phyloP scores from a whole-genome alignment of 768 basidiomycete species.

The Boletus edulis region DNA sequence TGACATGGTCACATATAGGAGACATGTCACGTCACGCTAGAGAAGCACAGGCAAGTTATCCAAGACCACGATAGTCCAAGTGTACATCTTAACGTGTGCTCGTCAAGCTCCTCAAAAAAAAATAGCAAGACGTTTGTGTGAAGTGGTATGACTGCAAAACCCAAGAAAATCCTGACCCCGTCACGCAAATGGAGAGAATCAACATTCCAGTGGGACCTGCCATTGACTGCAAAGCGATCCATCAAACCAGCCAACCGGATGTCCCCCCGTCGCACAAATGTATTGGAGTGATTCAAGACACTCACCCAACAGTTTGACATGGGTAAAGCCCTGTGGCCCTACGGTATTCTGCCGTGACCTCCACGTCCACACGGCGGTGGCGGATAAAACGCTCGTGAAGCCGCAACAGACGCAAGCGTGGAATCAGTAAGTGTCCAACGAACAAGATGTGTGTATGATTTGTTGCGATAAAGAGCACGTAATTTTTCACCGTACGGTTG shows the following conservation, averaged over 20 bases:
- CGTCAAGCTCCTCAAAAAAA: slow-evolving; percentile 18
- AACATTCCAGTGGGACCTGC: background rate
- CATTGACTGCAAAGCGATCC: background rate
- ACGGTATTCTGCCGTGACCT: background rate
- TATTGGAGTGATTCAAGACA: slow-evolving; percentile 28
- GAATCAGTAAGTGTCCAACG: slow-evolving; percentile 21
- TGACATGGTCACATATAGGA: slow-evolving; percentile 22
- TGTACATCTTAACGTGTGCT: slow-evolving; percentile 28
- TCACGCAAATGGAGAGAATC: slow-evolving; percentile 3
- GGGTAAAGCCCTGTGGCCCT: background rate
- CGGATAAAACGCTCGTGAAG: slow-evolving; percentile 7
- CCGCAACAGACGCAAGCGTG: slow-evolving; percentile 11
- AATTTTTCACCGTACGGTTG: slow-evolving; percentile 24
- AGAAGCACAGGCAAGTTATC: slow-evolving; percentile 24
- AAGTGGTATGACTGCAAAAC: slow-evolving; percentile 18
- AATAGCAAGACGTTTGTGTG: slow-evolving; percentile 22
- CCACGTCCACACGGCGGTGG: background rate
- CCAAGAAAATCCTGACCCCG: no score
- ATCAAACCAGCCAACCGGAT: slow-evolving; percentile 4
- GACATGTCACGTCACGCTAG: slow-evolving; percentile 19
- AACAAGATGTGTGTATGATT: slow-evolving; percentile 13
- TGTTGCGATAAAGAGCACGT: slow-evolving; percentile 15
- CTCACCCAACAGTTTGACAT: slow-evolving; percentile 21
- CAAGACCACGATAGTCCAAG: slow-evolving; percentile 21
- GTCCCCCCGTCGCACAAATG: slow-evolving; percentile 20